Evolutionary conservation across 2,329 filamentous ascomycete genomes (phyloP).

Genomic region (Ascochyta clinopodiicola): DNA sequence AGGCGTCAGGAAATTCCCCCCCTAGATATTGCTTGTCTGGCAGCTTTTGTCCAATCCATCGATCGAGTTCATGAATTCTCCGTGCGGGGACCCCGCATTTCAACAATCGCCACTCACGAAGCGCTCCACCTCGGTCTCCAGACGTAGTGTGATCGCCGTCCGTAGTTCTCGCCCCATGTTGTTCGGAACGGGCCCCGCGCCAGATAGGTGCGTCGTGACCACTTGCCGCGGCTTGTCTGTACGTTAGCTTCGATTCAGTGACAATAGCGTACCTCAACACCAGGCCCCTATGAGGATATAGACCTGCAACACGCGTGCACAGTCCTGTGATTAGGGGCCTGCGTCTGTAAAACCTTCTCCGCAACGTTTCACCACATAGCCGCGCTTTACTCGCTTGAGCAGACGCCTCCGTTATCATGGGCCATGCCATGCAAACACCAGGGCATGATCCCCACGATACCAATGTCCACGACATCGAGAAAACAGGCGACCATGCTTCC

Average conservation of each 20-base stretch:
- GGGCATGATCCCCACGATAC: slow-evolving; percentile 14
- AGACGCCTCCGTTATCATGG: neutral
- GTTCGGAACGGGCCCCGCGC: neutral
- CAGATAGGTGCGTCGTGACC: neutral
- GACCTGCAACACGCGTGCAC: slow-evolving; percentile 7
- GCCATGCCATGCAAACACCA: slow-evolving; percentile 17
- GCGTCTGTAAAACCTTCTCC: slow-evolving; percentile 6
- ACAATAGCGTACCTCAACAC: slow-evolving; percentile 3
- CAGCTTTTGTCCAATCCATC: neutral
- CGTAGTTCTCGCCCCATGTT: slow-evolving; percentile 3
- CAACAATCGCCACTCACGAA: slow-evolving; percentile 5
- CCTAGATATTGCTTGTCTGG: neutral
- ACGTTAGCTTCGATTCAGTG: neutral
- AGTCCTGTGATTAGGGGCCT: slow-evolving; percentile 1
- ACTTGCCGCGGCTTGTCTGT: slow-evolving; percentile 16
- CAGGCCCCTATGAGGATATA: slow-evolving; percentile 8
- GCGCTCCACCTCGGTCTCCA: slow-evolving; percentile 1
- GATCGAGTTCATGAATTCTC: neutral
- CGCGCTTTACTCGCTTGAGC: neutral
- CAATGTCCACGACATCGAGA: slow-evolving; percentile 9
- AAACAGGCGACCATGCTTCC: neutral
- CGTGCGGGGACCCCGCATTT: slow-evolving; percentile 12
- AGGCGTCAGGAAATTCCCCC: neutral
- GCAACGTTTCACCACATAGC: slow-evolving; percentile 9
- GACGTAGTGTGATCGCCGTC: slow-evolving; percentile 1